Evolutionary conservation across 225 moss, liverwort and hornwort species (phyloP).

Genomic region (Physcomitrellopsis africana): DNA sequence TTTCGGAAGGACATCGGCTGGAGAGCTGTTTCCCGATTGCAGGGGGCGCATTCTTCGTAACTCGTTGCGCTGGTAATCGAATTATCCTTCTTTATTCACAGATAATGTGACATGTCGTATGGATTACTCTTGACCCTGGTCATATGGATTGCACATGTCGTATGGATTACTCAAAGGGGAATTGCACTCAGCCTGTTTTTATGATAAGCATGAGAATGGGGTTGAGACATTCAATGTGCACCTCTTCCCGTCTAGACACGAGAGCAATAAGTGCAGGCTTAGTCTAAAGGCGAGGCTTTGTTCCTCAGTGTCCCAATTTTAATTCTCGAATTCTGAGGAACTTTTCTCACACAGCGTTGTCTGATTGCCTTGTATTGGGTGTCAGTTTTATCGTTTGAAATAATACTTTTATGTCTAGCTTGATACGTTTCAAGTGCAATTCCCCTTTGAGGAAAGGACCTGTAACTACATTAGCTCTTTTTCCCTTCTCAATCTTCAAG

Average conservation of each 20-base stretch:
- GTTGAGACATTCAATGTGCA: neutral
- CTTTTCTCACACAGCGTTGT: neutral
- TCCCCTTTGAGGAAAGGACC: too few species aligned
- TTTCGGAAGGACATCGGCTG: slow-evolving; percentile 87
- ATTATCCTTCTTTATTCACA: neutral
- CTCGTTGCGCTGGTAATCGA: neutral
- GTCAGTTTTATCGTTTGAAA: too few species aligned
- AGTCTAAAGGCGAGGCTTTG: neutral
- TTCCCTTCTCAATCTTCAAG: too few species aligned
- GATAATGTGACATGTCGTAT: neutral
- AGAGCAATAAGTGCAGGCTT: neutral
- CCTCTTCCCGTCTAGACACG: slow-evolving; percentile 9
- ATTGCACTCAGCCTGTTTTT: slow-evolving; percentile 14
- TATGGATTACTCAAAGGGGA: slow-evolving; percentile 16
- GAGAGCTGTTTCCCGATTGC: slow-evolving; percentile 76
- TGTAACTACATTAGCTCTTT: too few species aligned
- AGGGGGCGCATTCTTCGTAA: slow-evolving; percentile 32
- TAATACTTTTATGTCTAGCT: too few species aligned
- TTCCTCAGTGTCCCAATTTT: neutral
- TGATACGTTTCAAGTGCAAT: too few species aligned
- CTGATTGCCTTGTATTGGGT: neutral
- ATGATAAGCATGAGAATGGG: slow-evolving; percentile 1
- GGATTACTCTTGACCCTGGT: slow-evolving; percentile 10
- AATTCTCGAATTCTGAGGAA: slow-evolving; percentile 8
- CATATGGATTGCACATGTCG: neutral